Evolutionary conservation across 169 alveolate species (phyloP).

Genomic region (Babesia bigemina): DNA sequence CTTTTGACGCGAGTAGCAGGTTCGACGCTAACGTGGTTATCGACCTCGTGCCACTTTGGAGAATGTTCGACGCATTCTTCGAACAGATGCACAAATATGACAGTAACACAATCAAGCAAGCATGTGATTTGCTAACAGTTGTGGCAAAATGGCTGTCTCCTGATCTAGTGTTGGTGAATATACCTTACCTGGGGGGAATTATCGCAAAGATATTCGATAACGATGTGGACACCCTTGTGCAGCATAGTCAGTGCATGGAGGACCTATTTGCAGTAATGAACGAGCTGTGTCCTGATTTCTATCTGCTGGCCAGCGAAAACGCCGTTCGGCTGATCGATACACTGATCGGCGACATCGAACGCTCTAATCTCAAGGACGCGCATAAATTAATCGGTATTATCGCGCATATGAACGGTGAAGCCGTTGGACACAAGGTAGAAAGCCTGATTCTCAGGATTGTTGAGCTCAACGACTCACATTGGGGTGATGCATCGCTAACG

Average conservation of each 20-base stretch:
- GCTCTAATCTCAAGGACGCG: neutral
- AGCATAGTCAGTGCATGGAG: neutral
- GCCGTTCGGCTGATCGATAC: neutral
- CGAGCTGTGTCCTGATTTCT: conserved; percentile 25
- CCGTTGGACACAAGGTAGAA: conserved; percentile 20
- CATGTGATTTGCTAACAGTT: neutral
- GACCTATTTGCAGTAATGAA: neutral
- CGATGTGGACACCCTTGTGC: neutral
- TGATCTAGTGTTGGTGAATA: conserved; percentile 21
- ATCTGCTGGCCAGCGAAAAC: conserved; percentile 1
- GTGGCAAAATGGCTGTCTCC: conserved; percentile 25
- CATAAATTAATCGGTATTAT: conserved; percentile 6
- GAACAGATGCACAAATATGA: neutral
- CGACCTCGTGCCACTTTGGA: conserved; percentile 37
- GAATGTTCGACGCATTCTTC: conserved; percentile 15
- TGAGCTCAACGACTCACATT: neutral
- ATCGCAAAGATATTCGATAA: neutral
- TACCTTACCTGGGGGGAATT: neutral
- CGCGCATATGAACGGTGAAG: conserved; percentile 1
- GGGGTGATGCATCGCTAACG: conserved; percentile 11
- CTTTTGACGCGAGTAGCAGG: conserved; percentile 3
- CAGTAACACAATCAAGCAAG: neutral
- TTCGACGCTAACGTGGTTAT: conserved; percentile 1
- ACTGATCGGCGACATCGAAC: neutral
- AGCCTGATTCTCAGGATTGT: conserved; percentile 6